phyloP scores from a whole-genome alignment of 495 filamentous ascomycete species.

The Hypoxylon intermedium region DNA sequence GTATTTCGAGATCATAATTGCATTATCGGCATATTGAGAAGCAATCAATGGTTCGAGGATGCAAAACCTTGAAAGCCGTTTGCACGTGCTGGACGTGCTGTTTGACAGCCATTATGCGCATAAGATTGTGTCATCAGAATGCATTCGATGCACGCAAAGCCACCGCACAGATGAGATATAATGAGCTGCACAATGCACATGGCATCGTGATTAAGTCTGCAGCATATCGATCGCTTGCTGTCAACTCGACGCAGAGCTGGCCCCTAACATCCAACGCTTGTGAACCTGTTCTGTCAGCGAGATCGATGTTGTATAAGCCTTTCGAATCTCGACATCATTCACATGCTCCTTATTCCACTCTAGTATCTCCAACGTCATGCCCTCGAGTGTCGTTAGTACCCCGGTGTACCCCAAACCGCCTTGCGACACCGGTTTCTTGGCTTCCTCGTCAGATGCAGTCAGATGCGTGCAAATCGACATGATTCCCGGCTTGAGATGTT shows the following conservation, averaged over 20 bases:
- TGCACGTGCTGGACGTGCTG: too few relatives aligned
- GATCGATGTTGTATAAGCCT: constrained; percentile 49
- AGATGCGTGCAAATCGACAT: constrained; percentile 62
- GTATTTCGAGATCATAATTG: neutral
- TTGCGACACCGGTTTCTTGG: constrained; percentile 47
- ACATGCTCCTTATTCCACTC: constrained; percentile 59
- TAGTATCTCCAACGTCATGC: constrained; percentile 60
- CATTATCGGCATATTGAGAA: neutral
- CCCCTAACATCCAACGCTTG: constrained; percentile 34
- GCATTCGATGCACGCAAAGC: constrained; percentile 15
- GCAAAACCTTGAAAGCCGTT: too few relatives aligned
- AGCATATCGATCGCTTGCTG: neutral
- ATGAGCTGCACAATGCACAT: neutral
- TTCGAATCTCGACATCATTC: constrained; percentile 28
- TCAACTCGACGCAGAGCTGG: constrained; percentile 16
- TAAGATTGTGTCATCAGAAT: constrained; percentile 17
- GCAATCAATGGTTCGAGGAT: too few relatives aligned
- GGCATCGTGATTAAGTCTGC: neutral
- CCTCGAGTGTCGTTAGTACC: constrained; percentile 60
- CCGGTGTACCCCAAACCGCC: constrained; percentile 62
- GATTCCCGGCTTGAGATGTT: constrained; percentile 60
- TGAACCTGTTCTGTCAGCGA: constrained; percentile 51
- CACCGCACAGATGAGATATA: constrained; percentile 32
- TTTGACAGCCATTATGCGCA: constrained; percentile 21
- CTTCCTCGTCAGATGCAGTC: constrained; percentile 56